phyloP scores from a whole-genome alignment of 805 yeast genomes.

The Millerago galiae region DNA sequence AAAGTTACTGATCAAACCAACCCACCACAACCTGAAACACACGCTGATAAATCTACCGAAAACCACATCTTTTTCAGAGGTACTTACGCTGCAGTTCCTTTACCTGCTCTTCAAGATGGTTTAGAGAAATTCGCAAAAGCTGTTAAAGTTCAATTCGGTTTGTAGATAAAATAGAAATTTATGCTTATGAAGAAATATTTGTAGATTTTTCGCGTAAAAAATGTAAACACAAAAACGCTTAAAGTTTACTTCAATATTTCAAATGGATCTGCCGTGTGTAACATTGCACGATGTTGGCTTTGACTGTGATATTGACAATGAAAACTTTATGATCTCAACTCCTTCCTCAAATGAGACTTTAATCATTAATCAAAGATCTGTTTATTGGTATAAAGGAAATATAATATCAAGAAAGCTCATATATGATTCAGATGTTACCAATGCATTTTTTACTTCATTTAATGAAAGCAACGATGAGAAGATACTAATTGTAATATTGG shows the following conservation, averaged over 20 bases:
- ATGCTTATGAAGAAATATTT: background rate
- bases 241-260: background rate
- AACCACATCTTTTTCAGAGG: constrained; percentile 72
- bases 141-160: constrained; percentile 44
- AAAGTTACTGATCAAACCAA: constrained; percentile 45
- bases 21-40: constrained; percentile 46
- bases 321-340: constrained; percentile 3
- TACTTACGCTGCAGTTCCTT: constrained; percentile 79
- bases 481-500: constrained; percentile 55
- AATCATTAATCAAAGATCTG: constrained; percentile 10
- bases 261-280: constrained; percentile 7
- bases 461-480: constrained; percentile 13
- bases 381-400: constrained; percentile 43
- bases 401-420: constrained; percentile 41
- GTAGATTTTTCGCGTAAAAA: background rate
- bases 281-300: constrained; percentile 3
- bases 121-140: constrained; percentile 65
- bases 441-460: constrained; percentile 59
- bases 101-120: constrained; percentile 55
- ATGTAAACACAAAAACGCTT: background rate
- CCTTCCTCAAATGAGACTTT: constrained; percentile 13
- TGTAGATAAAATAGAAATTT: background rate
- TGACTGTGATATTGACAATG: background rate
- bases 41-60: constrained; percentile 34
- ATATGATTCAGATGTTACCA: constrained; percentile 44